Base-by-base conservation (phyloP, 2,329 filamentous ascomycete genomes). In the Xylogone sp. region DNA sequence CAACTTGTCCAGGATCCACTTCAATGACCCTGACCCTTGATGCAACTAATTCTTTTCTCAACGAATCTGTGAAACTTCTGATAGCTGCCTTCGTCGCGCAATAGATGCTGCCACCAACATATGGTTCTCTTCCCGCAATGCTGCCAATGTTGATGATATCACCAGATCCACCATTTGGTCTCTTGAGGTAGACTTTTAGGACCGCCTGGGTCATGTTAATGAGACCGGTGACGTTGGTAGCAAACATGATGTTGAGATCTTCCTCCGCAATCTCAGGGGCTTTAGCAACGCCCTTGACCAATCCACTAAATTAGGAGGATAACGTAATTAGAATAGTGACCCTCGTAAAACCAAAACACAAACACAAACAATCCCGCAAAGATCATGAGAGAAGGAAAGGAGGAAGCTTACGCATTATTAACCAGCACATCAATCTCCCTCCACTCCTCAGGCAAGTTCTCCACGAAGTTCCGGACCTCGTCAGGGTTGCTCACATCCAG, bases 151-250 rank as follows among this genome's bases (percentile, higher is more conserved):
- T 97, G 74, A 99, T 96, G 68, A 99, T 92, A 68, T 97, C 94
- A 62, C 93, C 93, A 43, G 81, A 76, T 52, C 91, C 92, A 53
- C 88, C 86, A 51, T 93, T 79, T 20, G 71, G 55, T 58, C 75
- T 65, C 61, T 81, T 76, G 70, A 90, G 87, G 78, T 92, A 95
- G 67, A 91, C 84, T 48, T 88, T 84, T 18, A 97, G 73, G 54
- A 97, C 77, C 44, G 89, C 89, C 76, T 99, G 94, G 1, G 94
- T 97, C 87, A 97, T 90, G 76, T 93, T 89, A 75, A 99, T 94
- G 29, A 99, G 78, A 22, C 94, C 94, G 2, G 88, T 94, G 48
- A 97, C 92, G 68, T 99, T 99, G 53, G 94, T 97, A 45, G 81
- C 74, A 67, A 97, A 90, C 91, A 97, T 97, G 68, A 85, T 65